Evolutionary conservation across 2,329 filamentous ascomycete genomes (phyloP).

Genomic region (Epichloe sibirici): DNA sequence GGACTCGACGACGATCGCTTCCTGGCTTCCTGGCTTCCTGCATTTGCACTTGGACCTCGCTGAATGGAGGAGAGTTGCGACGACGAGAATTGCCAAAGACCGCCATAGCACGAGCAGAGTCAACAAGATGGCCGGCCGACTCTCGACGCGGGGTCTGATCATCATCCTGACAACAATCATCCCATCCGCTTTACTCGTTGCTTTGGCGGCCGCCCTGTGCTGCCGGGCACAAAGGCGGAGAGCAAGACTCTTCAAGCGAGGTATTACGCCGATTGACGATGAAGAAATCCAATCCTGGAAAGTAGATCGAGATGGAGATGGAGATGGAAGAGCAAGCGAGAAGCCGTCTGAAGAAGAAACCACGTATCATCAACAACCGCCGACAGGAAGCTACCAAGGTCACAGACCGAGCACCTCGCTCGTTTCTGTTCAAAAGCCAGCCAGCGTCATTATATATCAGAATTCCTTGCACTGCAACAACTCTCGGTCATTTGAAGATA

Average conservation of each 20-base stretch:
- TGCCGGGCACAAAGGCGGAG: constrained; percentile 28
- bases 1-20: neutral
- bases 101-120: neutral
- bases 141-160: constrained; percentile 14
- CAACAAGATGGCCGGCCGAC: neutral
- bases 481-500: constrained; percentile 17
- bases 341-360: constrained; percentile 11
- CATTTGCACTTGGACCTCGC: neutral
- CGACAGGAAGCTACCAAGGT: constrained; percentile 7
- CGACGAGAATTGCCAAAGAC: neutral
- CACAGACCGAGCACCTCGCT: constrained; percentile 20
- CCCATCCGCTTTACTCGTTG: constrained; percentile 27
- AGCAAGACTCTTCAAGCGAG: constrained; percentile 36
- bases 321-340: constrained; percentile 18
- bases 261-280: constrained; percentile 49
- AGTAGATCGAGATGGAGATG: constrained; percentile 23
- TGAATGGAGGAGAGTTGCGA: neutral
- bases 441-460: constrained; percentile 44
- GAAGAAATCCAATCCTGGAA: constrained; percentile 57
- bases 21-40: neutral
- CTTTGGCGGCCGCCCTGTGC: constrained; percentile 21
- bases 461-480: constrained; percentile 11
- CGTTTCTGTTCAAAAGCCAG: constrained; percentile 30
- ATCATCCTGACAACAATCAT: constrained; percentile 41
- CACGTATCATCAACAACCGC: neutral